Conservation (phyloP, 2,329 filamentous ascomycete species). For the Grosmannia serpens region DNA sequence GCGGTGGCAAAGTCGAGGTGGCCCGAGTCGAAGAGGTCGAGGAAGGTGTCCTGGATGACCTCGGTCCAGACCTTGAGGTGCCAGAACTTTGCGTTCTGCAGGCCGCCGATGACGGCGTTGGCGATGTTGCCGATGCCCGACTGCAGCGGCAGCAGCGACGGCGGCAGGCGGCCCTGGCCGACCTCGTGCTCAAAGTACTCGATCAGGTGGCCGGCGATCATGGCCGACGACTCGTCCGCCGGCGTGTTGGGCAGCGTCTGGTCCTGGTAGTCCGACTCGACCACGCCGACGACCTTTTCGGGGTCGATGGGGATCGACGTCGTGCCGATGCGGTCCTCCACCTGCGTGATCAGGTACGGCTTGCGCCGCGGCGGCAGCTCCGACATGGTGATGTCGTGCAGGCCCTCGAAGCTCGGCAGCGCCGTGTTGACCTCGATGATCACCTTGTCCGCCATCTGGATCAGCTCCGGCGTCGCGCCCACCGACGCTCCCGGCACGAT, state of each 20-base stretch:
- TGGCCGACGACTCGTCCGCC: slow-evolving; percentile 59
- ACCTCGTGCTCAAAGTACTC: slow-evolving; percentile 81
- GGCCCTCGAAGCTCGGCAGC: slow-evolving; percentile 71
- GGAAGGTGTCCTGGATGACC: slow-evolving; percentile 84
- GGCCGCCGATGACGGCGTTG: slow-evolving; percentile 79
- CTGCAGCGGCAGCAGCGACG: slow-evolving; percentile 47
- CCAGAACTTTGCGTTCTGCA: slow-evolving; percentile 70
- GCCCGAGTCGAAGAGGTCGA: slow-evolving; percentile 82
- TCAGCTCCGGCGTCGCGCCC: slow-evolving; percentile 71
- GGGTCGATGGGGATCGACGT: slow-evolving; percentile 75
- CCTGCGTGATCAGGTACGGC: slow-evolving; percentile 74
- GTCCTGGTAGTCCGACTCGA: slow-evolving; percentile 78
- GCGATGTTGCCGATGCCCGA: slow-evolving; percentile 89
- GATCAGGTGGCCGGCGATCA: slow-evolving; percentile 70
- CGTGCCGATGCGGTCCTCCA: slow-evolving; percentile 77
- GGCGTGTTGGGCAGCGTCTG: slow-evolving; percentile 61
- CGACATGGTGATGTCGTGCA: slow-evolving; percentile 88
- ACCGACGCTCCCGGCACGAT: slow-evolving; percentile 81
- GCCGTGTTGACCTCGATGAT: slow-evolving; percentile 89
- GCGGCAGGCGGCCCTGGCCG: slow-evolving; percentile 60
- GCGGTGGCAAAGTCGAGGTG: slow-evolving; percentile 83
- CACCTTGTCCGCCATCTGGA: slow-evolving; percentile 88
- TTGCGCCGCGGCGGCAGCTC: slow-evolving; percentile 70
- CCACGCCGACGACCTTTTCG: slow-evolving; percentile 68
- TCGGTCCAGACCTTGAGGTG: slow-evolving; percentile 91